Base-by-base conservation (phyloP, 352 stramenopile species). In the Globisporangium cystogenes region DNA sequence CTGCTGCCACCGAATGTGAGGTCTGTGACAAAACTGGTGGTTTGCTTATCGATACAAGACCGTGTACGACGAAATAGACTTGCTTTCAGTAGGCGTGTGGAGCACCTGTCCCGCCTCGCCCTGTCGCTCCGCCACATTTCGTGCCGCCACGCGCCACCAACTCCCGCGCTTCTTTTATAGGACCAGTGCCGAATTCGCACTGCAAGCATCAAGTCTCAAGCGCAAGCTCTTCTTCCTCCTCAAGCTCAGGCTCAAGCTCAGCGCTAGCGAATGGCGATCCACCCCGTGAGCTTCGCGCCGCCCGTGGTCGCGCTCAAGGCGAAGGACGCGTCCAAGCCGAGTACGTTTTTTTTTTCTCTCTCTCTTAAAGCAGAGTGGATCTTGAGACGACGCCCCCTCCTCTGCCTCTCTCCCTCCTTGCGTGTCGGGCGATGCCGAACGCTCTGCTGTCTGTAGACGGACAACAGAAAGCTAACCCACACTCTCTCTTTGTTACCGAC, bases 321-420 rank as follows among this genome's bases (percentile, higher is more conserved):
- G n/a, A 53, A 59, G 21, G 53, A 59, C 11, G 24, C 26, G 20
- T 50, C 53, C 21, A 59, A 53, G 33, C 53, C 53, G 29, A 53
- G 53, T 59, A 59, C 42, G 53, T 59, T 44, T 16, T 10, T 8
- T 10, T 8, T 31, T 5, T 31, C 27, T 31, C 6, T 31, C n/a
- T n/a, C n/a, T n/a, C n/a, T n/a, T n/a, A n/a, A n/a, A n/a, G n/a
- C n/a, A n/a, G n/a, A n/a, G n/a, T n/a, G 26, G 26, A 29, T 6
- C 26, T 29, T 5, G 26, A 35, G 29, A 12, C 8, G 29, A 1
- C 29, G 1, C 8, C 29, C 29, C 29, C 29, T 15, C 29, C 8
- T 31, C 27, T 11, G 6, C 36, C 36, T 1, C 36, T n/a, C 12
- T 45, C 23, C 11, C 15, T n/a, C 4, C 23, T 53, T 42, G 43